Base-by-base conservation (phyloP, 305 asterid species). In the Stenogyne calaminthoides region DNA sequence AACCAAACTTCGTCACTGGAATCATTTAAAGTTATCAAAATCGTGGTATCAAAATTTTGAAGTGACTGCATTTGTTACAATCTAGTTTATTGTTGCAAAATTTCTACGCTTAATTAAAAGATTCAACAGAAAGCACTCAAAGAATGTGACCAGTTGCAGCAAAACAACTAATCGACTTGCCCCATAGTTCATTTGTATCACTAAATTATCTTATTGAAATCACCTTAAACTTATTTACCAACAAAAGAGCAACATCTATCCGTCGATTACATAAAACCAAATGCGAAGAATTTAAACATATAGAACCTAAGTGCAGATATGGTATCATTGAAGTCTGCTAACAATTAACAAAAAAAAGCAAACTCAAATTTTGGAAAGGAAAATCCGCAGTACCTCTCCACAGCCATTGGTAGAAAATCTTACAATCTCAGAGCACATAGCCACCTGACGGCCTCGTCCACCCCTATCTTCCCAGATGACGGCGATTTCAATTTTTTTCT, bases 341-440 rank as follows among this genome's bases (percentile, higher is more conserved):
- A 44, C 10, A 79, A 59, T 27, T 37, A 60, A 69, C 70, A 67
- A 11, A 39, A 36, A 67, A 11, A 39, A 36, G 69, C 27, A 63
- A 60, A 72, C 64, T 47, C 47, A 61, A 52, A 51, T 59, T 58
- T 36, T 25, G 10, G 27, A 66, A 27, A 54, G 57, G 70, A 61
- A 52, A 54, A 8, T 51, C 47, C 9, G 20, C 70, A 69, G 44
- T 90, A 95, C 99, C 97, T 95, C 99, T 66, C 98, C 99, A 57
- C 84, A 78, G 12, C 75, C 70, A 77, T 70, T 75, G 22, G 96
- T 87, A 73, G 98, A 95, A 83, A 95, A 95, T 73, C 99, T 78
- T 32, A 92, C 98, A 77, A 95, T 95, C 82, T 90, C 97, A 7
- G 97, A 88, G 83, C 96, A 87, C 0, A 83, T 49, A 49, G 85